Evolutionary conservation across 2,329 filamentous ascomycete species (phyloP), one percentile per base, ranked within the genome.

Genomic region (Simplicillium sp.): DNA sequence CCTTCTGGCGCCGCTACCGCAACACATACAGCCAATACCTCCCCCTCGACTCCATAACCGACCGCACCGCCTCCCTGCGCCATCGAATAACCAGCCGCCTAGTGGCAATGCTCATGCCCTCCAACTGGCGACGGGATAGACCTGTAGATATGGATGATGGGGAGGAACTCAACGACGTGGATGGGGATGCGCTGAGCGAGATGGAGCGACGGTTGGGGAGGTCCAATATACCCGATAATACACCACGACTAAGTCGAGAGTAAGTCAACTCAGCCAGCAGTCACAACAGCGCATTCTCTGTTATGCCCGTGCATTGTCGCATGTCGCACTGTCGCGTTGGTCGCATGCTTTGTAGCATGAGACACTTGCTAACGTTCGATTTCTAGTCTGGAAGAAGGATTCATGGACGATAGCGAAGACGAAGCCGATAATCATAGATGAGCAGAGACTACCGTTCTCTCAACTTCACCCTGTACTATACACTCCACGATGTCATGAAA

Each of bases 21-120:
- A 73, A 72, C 50, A 77, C 82, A 45, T 87, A 87, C 59, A 74
- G 77, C 54, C 80, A 85, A 45, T 88, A 88, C 55, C 74, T 87
- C 2, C 83, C 83, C 1, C 62, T 87, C 47, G 73, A 83, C 46
- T 66, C 70, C 28, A 75, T 84, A 45, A 75, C 75, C 16, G 73
- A 67, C 38, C 72, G 71, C 38, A 80, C 73, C 6, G 62, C 65
- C 7, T 65, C 77, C 46, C 50, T 80, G 17, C 70, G 77, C 20
- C 62, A 72, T 37, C 66, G 75, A 45, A 51, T 77, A 45, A 47
- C 53, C n/a, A 45, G 48, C 31, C 54, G 55, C 28, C 48, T 62
- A 34, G 42, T 57, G 32, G 48, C 48, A 29, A 40, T 58, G 38
- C 48, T 44, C 7, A 37, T 70, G 4, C 68, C 68, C 2, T 67